Percentiles rank a stretch among this genome's conserved stretches.
Evolutionary conservation across 306 rosid genomes (phyloP).

Genomic region (Gastrolobium bilobum): DNA sequence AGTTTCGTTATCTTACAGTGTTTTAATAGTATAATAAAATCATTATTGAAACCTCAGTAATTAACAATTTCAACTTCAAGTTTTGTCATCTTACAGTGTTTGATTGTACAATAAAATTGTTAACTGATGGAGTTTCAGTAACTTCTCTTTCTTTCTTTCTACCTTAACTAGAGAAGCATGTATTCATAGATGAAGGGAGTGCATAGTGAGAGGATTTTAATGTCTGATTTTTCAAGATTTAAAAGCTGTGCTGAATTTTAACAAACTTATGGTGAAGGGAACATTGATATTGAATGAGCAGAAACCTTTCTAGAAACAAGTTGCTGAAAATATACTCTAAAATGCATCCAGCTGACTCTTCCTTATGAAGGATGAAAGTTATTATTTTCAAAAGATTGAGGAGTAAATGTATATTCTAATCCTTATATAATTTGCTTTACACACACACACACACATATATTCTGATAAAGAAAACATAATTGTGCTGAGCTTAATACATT

Average conservation of each 20-base stretch:
- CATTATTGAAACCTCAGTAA: no score
- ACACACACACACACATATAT: no score
- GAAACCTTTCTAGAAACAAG: conserved; percentile 8
- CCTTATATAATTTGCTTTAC: neutral
- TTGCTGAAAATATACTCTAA: conserved; percentile 13
- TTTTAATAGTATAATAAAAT: neutral
- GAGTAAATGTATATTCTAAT: neutral
- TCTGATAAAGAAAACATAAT: conserved; percentile 2
- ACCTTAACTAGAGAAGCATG: neutral
- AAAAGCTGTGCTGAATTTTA: conserved; percentile 30
- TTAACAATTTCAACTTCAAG: neutral
- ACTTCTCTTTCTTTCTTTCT: neutral
- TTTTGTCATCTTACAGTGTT: neutral
- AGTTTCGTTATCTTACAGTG: neutral
- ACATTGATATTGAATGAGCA: conserved; percentile 15
- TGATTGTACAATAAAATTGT: neutral
- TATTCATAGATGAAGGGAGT: conserved; percentile 10
- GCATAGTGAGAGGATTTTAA: conserved; percentile 21
- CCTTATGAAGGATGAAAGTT: neutral
- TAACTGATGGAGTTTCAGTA: neutral
- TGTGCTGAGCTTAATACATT: conserved; percentile 26
- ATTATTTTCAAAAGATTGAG: neutral
- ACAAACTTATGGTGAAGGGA: conserved; percentile 2
- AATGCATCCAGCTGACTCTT: neutral
- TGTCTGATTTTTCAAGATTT: conserved; percentile 10